Base-by-base conservation (phyloP, 148 eudicot species). In the Cornus florida region DNA sequence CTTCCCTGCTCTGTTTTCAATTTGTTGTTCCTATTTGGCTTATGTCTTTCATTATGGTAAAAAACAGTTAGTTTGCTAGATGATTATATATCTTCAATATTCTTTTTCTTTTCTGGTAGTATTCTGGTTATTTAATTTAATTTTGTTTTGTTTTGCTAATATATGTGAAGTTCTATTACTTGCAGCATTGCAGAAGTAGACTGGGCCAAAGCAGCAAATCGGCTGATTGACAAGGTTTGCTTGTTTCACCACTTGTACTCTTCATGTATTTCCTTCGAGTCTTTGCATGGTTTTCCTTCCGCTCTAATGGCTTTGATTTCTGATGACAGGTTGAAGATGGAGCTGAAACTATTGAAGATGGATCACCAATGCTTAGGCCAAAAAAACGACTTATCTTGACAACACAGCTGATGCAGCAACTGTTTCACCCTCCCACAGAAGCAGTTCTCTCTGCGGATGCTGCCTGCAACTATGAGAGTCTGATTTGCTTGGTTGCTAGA, bases 321-420 rank as follows among this genome's bases (percentile, higher is more conserved):
- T 86, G 73, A 75, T 84, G 71, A 75, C 87, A 95, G 98, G 83
- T 86, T 72, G 94, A 86, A 76, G 94, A 90, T 77, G 90, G 88
- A 80, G 71, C 77, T 14, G 92, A 89, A 50, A 62, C 75, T 56
- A 80, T 60, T 80, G 97, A 88, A 79, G 89, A 90, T 84, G 79
- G 86, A 69, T 56, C 69, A 65, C 88, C 81, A 16, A 75, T 75
- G 57, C 78, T 75, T 80, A 90, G 94, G 87, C 81, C 92, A 32
- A 91, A 75, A 82, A 93, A 89, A 78, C 89, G 98, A 84, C 93
- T 95, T 77, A 73, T 84, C 67, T 80, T 85, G 84, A 87, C 98
- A 31, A 89, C 97, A 33, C 93, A 92, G 75, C 92, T 95, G 78
- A 90, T 90, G 94, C 98, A 95, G 87, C 97, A 87, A 84, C 81